Conservation (phyloP, 2,329 filamentous ascomycete species). For the Aspergillus pseudonomiae region DNA sequence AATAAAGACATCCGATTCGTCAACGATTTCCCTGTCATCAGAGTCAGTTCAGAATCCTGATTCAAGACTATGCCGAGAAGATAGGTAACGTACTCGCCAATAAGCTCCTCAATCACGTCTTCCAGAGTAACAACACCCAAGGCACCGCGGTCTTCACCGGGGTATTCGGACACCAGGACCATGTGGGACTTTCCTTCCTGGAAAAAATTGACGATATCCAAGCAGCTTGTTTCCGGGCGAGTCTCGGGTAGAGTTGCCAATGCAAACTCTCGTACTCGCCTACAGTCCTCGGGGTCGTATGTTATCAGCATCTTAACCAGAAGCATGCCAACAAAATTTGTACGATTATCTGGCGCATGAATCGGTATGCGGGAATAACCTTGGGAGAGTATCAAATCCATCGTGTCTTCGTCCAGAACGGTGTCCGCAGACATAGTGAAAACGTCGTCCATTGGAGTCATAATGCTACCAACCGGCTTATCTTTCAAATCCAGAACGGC, state of each 20-base stretch:
- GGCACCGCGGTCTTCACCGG: constrained; percentile 88
- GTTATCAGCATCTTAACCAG: constrained; percentile 98
- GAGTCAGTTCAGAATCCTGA: background rate
- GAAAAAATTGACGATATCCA: constrained; percentile 99
- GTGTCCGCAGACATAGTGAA: constrained; percentile 97
- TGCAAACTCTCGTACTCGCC: constrained; percentile 84
- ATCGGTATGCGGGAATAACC: constrained; percentile 97
- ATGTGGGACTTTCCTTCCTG: constrained; percentile 99
- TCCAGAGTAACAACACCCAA: constrained; percentile 94
- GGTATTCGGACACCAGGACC: constrained; percentile 89
- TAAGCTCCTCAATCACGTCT: constrained; percentile 97
- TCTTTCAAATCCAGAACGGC: constrained; percentile 95
- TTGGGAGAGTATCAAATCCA: constrained; percentile 89
- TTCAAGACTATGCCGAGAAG: background rate
- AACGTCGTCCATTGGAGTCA: constrained; percentile 98
- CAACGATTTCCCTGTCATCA: constrained; percentile 85
- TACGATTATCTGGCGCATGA: constrained; percentile 77
- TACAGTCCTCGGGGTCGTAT: constrained; percentile 92
- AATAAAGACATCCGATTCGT: constrained; percentile 97
- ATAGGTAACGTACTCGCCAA: constrained; percentile 76
- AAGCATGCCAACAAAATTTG: constrained; percentile 96
- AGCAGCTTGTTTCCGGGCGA: constrained; percentile 88
- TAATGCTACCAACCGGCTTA: constrained; percentile 91
- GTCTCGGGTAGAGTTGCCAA: constrained; percentile 95
- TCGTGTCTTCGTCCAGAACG: constrained; percentile 86